Evolutionary conservation across 2,329 filamentous ascomycete genomes (phyloP), one percentile per base, ranked within the genome.

Genomic region (Apiospora kogelbergensis): DNA sequence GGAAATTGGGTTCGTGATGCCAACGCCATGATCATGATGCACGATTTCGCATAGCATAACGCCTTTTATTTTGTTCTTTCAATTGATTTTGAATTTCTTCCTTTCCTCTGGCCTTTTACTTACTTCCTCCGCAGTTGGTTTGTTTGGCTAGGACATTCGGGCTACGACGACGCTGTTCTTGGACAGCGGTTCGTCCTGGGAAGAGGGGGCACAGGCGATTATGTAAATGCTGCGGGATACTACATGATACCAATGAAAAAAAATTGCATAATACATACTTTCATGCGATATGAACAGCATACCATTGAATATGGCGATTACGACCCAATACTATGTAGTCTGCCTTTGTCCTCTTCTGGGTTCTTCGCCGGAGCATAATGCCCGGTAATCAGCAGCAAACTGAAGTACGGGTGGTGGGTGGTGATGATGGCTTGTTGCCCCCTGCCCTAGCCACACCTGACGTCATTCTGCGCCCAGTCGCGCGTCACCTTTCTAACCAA

Each of bases 1-100:
- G 40, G 73, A 75, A 30, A 70, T 82, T 44, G 80, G 80, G 1
- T 82, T 79, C 69, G 48, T 65, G 48, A 37, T 63, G 20, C 22
- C 46, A 15, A 20, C 48, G 44, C 46, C 22, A 66, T 46, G 42
- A 60, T 33, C 2, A 53, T 66, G 24, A n/a, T 37, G 42, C 26
- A 30, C 20, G 30, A 37, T n/a, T 48, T 24, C 24, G 24, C 24
- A 33, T 57, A 60, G 24, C 24, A 33, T 57, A 60, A 30, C 53
- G 53, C 24, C 20, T 30, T 57, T 57, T 60, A 1, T 60, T 37
- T 60, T 33, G 3, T 13, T 30, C 3, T 33, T 9, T 13, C 30
- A 2, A 6, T 44, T 46, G 44, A n/a, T n/a, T 11, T 46, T 10
- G 22, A 24, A 4, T 46, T 46, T 10, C 45, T 33, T 33, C 33